A percentile compares a stretch with the other conserved stretches of the same genome.
Conservation (phyloP, 192 early-diverging fungal genomes). For the Rhizophlyctis rosea region DNA sequence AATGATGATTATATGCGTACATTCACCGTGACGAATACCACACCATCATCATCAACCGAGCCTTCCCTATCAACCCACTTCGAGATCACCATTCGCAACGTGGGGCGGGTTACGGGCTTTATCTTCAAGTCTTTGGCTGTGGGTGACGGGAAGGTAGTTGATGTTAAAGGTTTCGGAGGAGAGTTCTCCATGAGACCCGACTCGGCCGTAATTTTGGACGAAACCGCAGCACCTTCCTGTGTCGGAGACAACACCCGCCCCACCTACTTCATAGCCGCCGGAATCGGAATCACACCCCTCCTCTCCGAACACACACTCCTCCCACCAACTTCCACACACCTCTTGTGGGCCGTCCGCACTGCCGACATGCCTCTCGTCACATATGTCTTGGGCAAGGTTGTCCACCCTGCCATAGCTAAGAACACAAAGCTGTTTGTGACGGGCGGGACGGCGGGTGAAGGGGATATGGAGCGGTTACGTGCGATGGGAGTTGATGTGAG, state of each 20-base stretch:
- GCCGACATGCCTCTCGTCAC: not conserved
- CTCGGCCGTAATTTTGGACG: no score
- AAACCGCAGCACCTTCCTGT: no score
- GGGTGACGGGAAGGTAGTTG: not conserved
- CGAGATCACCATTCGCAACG: not conserved
- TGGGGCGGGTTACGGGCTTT: not conserved
- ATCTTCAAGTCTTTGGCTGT: not conserved
- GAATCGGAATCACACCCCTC: not conserved
- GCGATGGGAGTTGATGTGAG: no score
- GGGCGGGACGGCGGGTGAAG: not conserved
- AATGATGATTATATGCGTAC: slow-evolving; percentile 1
- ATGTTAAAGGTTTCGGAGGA: not conserved
- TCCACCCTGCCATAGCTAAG: not conserved
- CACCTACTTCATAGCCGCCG: not conserved
- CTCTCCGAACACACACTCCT: not conserved
- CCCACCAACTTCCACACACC: not conserved
- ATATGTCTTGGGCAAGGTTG: not conserved
- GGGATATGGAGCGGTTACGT: no score
- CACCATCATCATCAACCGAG: no score
- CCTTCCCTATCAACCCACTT: not conserved
- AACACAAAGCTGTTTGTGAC: slow-evolving; percentile 1
- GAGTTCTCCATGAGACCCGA: not conserved
- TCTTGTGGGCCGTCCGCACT: not conserved
- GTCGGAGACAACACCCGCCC: no score
- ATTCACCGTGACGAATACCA: not conserved